Evolutionary conservation across 2,329 filamentous ascomycete species (phyloP), one percentile per base, ranked within the genome.

Genomic region (Orbilia oligospora): DNA sequence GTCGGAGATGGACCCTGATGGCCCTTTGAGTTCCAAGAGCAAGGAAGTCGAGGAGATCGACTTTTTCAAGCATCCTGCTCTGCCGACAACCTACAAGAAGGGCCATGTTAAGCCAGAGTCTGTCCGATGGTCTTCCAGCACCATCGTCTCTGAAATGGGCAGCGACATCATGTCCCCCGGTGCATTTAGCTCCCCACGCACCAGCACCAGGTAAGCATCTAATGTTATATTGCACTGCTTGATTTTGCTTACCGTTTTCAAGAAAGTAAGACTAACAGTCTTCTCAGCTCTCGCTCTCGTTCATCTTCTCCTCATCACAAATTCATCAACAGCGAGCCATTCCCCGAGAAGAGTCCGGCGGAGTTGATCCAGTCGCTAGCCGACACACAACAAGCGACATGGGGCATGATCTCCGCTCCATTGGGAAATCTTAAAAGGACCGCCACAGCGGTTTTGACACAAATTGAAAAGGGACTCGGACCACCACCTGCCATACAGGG

Each of bases 371-470:
- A 20, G 85, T 85, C 78, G 87, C 86, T 81, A 84, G 89, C 41
- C 87, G 88, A 83, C 86, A 93, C 85, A 90, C 91, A 61, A 88
- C 91, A 58, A 88, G 97, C 71, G 91, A 90, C 83, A 90, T 91
- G 80, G 85, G 94, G 49, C 89, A 90, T 8, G 46, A 83, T 82
- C 30, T 92, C 94, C 0, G 73, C 73, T 27, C 73, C 73, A 14
- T 58, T 78, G 16, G 90, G 90, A 81, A 94, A 93, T 82, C 86
- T 97, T 81, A 93, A 93, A 83, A 89, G 90, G 44, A 95, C 93
- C 0, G 93, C 94, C n/a, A 92, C 91, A 41, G 92, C 91, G 80
- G 87, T 97, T 72, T 93, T 97, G 90, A 92, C 91, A 80, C 94
- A 97, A 83, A 97, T 93, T 93, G 95, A 98, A 86, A 93, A 90